A percentile compares a stretch with the other conserved stretches of the same genome.
phyloP scores from a whole-genome alignment of 345 rosid genomes.

The Balakata baccata region DNA sequence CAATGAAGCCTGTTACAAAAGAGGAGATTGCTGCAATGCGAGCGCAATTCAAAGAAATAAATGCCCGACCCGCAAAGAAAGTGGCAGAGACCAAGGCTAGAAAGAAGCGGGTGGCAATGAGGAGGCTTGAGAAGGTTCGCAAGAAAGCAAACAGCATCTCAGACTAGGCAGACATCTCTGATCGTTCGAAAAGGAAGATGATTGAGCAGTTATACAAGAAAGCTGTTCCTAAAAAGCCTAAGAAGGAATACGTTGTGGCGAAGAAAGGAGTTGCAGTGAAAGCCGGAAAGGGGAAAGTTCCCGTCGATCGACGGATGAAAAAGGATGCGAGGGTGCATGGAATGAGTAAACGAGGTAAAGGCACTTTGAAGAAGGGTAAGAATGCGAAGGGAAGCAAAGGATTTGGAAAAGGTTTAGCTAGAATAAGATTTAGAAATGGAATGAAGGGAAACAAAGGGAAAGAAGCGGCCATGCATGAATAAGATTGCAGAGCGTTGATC shows the following conservation, averaged over 20 bases:
- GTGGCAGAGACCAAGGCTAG: slow-evolving; percentile 91
- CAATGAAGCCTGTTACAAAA: slow-evolving; percentile 74
- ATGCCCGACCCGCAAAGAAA: slow-evolving; percentile 94
- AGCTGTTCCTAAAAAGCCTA: slow-evolving; percentile 61
- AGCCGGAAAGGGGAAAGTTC: slow-evolving; percentile 79
- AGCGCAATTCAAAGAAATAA: slow-evolving; percentile 85
- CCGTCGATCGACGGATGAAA: slow-evolving; percentile 85
- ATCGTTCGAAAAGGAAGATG: slow-evolving; percentile 75
- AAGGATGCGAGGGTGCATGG: slow-evolving; percentile 61
- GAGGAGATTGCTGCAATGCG: slow-evolving; percentile 82
- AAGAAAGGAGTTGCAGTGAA: slow-evolving; percentile 87
- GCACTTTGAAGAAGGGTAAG: slow-evolving; percentile 53
- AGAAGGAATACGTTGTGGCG: slow-evolving; percentile 78
- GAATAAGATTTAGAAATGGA: too few species aligned
- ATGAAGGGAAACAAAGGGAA: slow-evolving; percentile 38
- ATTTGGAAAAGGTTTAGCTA: slow-evolving; percentile 35
- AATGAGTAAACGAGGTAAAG: slow-evolving; percentile 49
- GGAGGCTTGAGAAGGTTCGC: slow-evolving; percentile 77
- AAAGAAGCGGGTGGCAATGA: slow-evolving; percentile 68
- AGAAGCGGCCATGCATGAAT: slow-evolving; percentile 26
- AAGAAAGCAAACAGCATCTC: slow-evolving; percentile 86
- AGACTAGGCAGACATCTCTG: slow-evolving; percentile 68
- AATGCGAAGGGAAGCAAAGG: slow-evolving; percentile 47
- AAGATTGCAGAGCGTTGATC: neutral
- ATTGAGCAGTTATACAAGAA: slow-evolving; percentile 85